Percentiles rank a stretch among this genome's conserved stretches.
phyloP scores from a whole-genome alignment of 345 rosid species.

The Abelmoschus esculentus region DNA sequence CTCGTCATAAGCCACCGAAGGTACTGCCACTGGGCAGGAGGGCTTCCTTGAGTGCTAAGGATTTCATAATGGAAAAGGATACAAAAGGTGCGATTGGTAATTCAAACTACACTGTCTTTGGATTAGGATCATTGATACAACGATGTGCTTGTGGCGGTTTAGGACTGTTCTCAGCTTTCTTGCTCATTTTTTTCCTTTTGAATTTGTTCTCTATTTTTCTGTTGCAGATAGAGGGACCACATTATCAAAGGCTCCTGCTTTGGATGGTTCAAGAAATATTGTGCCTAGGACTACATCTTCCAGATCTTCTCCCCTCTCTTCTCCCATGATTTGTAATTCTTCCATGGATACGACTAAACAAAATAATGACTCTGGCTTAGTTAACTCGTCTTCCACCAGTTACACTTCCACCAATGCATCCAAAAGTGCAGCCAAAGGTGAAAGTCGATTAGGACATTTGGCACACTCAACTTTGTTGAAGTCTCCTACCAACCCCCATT shows the following conservation, averaged over 20 bases:
- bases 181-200: slow-evolving; percentile 7
- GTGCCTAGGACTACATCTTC: slow-evolving; percentile 40
- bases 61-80: slow-evolving; percentile 44
- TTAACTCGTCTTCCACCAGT: slow-evolving; percentile 20
- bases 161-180: not conserved
- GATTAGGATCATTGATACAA: not conserved
- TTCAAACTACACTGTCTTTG: not conserved
- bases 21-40: slow-evolving; percentile 25
- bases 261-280: slow-evolving; percentile 26
- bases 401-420: slow-evolving; percentile 21
- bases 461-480: slow-evolving; percentile 33
- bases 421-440: slow-evolving; percentile 30
- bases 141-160: too few relatives aligned
- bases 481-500: slow-evolving; percentile 36
- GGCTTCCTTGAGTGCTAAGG: slow-evolving; percentile 43
- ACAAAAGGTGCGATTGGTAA: slow-evolving; percentile 32
- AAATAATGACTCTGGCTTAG: too few relatives aligned
- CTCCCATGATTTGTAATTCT: not conserved
- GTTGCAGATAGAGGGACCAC: slow-evolving; percentile 43
- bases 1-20: slow-evolving; percentile 45
- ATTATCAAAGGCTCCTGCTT: slow-evolving; percentile 24
- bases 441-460: slow-evolving; percentile 26
- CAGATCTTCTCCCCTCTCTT: slow-evolving; percentile 21
- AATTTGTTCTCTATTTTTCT: slow-evolving; percentile 1
- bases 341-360: slow-evolving; percentile 25